Percentiles rank a stretch among this genome's conserved stretches.
phyloP scores from a whole-genome alignment of 441 rosid species.

The Breynia disticha region DNA sequence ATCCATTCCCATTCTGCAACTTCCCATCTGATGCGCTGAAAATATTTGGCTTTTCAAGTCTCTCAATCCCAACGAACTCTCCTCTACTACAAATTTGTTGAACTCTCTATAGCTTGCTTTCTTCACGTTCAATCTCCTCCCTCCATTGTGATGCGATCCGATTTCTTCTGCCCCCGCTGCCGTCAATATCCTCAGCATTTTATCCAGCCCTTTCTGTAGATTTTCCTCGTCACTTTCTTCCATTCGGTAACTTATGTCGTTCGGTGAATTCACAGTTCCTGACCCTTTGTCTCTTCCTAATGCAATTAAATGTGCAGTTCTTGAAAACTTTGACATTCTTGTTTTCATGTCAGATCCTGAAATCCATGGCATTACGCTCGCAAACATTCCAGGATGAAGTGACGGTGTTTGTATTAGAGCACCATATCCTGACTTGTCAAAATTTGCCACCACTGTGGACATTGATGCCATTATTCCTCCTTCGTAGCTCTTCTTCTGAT shows the following conservation, averaged over 20 bases:
- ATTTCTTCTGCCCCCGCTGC: slow-evolving; percentile 85
- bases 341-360: slow-evolving; percentile 52
- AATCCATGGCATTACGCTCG: slow-evolving; percentile 58
- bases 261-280: slow-evolving; percentile 35
- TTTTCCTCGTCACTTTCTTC: slow-evolving; percentile 38
- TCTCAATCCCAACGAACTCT: slow-evolving; percentile 39
- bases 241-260: slow-evolving; percentile 38
- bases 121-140: slow-evolving; percentile 45
- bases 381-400: slow-evolving; percentile 72
- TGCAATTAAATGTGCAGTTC: slow-evolving; percentile 60
- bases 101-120: slow-evolving; percentile 30
- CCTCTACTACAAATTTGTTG: slow-evolving; percentile 52
- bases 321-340: slow-evolving; percentile 52
- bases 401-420: slow-evolving; percentile 69
- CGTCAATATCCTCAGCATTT: slow-evolving; percentile 45
- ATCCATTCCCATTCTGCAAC: slow-evolving; percentile 67
- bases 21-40: slow-evolving; percentile 93
- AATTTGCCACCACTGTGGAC: slow-evolving; percentile 39
- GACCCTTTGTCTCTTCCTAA: slow-evolving; percentile 68
- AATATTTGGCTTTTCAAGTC: slow-evolving; percentile 37
- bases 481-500: slow-evolving; percentile 51
- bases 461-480: slow-evolving; percentile 87
- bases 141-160: slow-evolving; percentile 52
- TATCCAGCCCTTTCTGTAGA: slow-evolving; percentile 51
- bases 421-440: slow-evolving; percentile 40